A percentile compares a stretch with the other conserved stretches of the same genome.
Conservation (phyloP, 805 yeast species). For the Cyberlindnera xylosilytica region DNA sequence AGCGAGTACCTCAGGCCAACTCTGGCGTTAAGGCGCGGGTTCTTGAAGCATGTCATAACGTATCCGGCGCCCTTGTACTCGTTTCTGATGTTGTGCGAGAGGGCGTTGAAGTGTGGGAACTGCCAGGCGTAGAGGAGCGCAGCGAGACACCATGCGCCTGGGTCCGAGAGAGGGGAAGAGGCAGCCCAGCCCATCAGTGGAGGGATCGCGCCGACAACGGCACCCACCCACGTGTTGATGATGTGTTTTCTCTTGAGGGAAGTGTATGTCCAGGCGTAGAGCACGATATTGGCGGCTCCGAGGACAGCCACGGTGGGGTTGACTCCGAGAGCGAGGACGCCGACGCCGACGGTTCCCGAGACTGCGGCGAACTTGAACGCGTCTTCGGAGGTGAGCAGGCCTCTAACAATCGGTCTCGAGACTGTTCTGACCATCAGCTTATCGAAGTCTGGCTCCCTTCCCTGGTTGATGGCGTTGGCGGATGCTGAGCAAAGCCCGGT, state of each 20-base stretch:
- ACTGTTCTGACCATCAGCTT: constrained; percentile 83
- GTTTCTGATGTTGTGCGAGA: constrained; percentile 81
- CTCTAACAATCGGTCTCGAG: constrained; percentile 86
- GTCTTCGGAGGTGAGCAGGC: constrained; percentile 67
- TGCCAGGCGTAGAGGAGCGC: constrained; percentile 94
- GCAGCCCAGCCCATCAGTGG: constrained; percentile 99
- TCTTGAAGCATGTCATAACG: constrained; percentile 94
- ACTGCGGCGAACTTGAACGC: constrained; percentile 78
- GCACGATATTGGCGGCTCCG: constrained; percentile 75
- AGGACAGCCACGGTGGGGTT: constrained; percentile 79
- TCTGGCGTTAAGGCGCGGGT: constrained; percentile 88
- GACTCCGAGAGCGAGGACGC: constrained; percentile 72
- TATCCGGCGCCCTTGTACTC: constrained; percentile 94
- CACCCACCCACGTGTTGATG: constrained; percentile 97
- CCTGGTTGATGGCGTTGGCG: constrained; percentile 97
- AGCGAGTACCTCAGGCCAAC: constrained; percentile 88
- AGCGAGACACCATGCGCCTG: constrained; percentile 95
- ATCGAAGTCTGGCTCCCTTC: constrained; percentile 90
- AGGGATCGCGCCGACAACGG: constrained; percentile 97
- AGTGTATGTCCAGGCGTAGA: constrained; percentile 90
- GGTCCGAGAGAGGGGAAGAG: constrained; percentile 71
- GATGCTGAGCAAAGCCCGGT: constrained; percentile 88
- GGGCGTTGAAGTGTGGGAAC: constrained; percentile 94
- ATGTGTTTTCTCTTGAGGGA: constrained; percentile 83
- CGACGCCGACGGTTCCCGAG: constrained; percentile 69